Evolutionary conservation across 495 filamentous ascomycete genomes (phyloP).

Genomic region (Diplogelasinospora grovesii): DNA sequence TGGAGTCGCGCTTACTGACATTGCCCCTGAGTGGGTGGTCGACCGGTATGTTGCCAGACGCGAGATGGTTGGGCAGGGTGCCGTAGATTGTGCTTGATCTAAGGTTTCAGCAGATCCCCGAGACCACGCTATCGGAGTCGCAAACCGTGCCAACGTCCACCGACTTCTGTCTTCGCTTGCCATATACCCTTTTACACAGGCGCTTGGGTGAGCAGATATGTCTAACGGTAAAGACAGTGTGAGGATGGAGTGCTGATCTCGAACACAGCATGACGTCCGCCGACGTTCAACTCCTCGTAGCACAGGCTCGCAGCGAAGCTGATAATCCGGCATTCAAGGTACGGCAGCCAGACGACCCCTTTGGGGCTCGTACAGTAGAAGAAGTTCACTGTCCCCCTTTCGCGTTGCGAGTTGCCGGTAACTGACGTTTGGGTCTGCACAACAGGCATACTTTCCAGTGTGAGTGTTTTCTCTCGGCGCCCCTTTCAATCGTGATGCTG

Average conservation of each 20-base stretch:
- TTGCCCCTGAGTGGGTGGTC: constrained; percentile 73
- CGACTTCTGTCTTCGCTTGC: constrained; percentile 55
- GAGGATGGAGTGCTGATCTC: constrained; percentile 26
- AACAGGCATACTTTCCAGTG: constrained; percentile 67
- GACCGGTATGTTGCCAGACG: constrained; percentile 43
- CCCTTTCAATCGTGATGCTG: constrained; percentile 1
- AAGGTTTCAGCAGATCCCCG: constrained; percentile 45
- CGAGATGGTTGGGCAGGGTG: constrained; percentile 7
- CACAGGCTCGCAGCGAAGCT: constrained; percentile 61
- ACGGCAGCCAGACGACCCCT: no score
- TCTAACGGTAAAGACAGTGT: constrained; percentile 4
- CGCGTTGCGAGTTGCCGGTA: neutral
- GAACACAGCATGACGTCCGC: constrained; percentile 52
- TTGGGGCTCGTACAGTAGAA: no score
- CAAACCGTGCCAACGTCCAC: constrained; percentile 55
- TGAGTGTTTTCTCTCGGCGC: no score
- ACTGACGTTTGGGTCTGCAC: neutral
- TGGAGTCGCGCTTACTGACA: constrained; percentile 61
- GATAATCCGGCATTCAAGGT: constrained; percentile 58
- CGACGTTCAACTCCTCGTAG: constrained; percentile 58
- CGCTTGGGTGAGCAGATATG: constrained; percentile 29
- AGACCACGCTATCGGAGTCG: constrained; percentile 54
- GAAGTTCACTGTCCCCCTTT: neutral
- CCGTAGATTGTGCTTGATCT: constrained; percentile 1
- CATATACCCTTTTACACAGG: constrained; percentile 53